Base-by-base conservation (phyloP, 2,329 filamentous ascomycete genomes). In the Aspergillus transmontanensis region DNA sequence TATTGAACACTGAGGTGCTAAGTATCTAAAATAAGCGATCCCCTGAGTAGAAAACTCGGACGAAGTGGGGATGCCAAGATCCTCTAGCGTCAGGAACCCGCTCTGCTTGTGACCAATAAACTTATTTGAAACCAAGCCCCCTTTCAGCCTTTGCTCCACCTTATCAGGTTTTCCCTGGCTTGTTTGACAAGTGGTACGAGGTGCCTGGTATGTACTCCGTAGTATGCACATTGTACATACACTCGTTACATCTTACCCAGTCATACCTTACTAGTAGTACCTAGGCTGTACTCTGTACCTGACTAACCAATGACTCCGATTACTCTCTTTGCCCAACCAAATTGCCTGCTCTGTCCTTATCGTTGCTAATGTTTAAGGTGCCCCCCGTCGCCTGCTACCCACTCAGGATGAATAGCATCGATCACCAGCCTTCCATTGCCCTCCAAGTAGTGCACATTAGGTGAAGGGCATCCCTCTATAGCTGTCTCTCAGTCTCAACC, bases 21-120 rank as follows among this genome's bases (percentile, higher is more conserved):
- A 28, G 10, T 51, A 41, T 41, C 26, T 51, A 51, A 51, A 32
- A 11, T 32, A 32, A 32, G 28, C 16, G 32, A 23, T 63, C 68
- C 66, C 67, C 66, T 69, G 67, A 62, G 32, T 26, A 50, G 41
- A 34, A 60, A 63, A 43, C 55, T 36, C 59, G 45, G 53, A 48
- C 32, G 39, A 34, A 23, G 60, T 58, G 48, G 62, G 39, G 36
- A n/a, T 46, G 50, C 41, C 46, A 19, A 59, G 55, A 48, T 23
- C 6, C 28, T 55, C 46, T 72, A 68, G 71, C 60, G 71, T 67
- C 71, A 73, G 71, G 71, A 71, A 73, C 71, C 69, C 63, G 64
- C 60, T 11, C n/a, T 6, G 7, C 41, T 12, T 21, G 14, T 41
- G 23, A 19, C 72, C 71, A 73, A 72, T 72, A 55, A 64, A 14